Percentiles rank a stretch among this genome's conserved stretches.
phyloP scores from a whole-genome alignment of 1,139 yeast species.

The Scheffersomyces parashehatae region DNA sequence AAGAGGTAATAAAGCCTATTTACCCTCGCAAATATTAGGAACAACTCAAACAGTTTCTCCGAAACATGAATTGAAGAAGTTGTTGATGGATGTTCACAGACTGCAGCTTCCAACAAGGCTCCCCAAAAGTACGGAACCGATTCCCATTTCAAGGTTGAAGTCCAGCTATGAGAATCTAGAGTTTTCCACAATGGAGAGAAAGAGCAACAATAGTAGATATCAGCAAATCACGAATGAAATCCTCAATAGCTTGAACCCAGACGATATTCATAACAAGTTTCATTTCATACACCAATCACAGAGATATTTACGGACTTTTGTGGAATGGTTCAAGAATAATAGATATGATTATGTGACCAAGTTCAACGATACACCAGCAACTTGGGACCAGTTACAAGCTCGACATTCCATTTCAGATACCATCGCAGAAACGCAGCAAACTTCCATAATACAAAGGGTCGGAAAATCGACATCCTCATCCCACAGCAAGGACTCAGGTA shows the following conservation, averaged over 20 bases:
- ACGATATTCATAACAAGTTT: neutral
- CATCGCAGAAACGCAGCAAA: too few relatives aligned
- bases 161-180: neutral
- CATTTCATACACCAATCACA: neutral
- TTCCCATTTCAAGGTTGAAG: too few relatives aligned
- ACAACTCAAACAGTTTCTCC: too few relatives aligned
- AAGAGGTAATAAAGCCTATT: neutral
- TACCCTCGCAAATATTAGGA: too few relatives aligned
- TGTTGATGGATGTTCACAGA: conserved; percentile 1
- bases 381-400: too few relatives aligned
- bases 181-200: neutral
- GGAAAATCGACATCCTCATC: too few relatives aligned
- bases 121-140: neutral
- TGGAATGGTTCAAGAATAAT: conserved; percentile 23
- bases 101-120: neutral
- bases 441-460: too few relatives aligned
- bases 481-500: too few relatives aligned
- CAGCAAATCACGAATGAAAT: conserved; percentile 3
- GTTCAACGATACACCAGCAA: too few relatives aligned
- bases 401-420: too few relatives aligned
- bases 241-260: neutral
- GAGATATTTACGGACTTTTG: conserved; percentile 6
- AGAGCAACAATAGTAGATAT: conserved; percentile 6
- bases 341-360: conserved; percentile 18
- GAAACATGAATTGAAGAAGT: neutral